phyloP scores from a whole-genome alignment of 1,284 basidiomycete genomes.

The Ganoderma multipileum region DNA sequence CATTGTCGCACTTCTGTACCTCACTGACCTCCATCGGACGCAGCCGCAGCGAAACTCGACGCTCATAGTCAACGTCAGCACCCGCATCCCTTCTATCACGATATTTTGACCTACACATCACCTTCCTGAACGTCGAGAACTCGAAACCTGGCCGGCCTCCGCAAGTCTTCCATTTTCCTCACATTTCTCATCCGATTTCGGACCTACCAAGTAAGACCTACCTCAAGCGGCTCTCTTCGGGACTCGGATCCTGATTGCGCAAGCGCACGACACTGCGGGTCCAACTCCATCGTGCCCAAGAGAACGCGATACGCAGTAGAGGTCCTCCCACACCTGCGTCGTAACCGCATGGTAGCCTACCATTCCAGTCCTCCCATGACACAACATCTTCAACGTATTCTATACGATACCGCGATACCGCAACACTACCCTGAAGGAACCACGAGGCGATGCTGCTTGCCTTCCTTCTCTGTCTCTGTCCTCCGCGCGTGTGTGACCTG shows the following conservation, averaged over 20 bases:
- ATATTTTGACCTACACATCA: background rate
- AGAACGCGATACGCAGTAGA: constrained; percentile 2
- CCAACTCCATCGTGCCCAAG: constrained; percentile 3
- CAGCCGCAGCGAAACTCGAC: background rate
- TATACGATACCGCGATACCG: constrained; percentile 3
- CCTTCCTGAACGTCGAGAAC: background rate
- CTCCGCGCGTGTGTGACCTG: constrained; percentile 6
- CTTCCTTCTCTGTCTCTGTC: constrained; percentile 6
- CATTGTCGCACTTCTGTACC: background rate
- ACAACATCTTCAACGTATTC: background rate
- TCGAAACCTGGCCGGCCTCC: background rate
- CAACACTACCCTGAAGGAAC: constrained; percentile 6
- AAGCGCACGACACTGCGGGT: background rate
- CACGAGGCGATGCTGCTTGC: constrained; percentile 15
- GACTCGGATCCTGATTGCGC: background rate
- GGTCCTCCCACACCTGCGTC: constrained; percentile 9
- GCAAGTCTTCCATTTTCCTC: background rate
- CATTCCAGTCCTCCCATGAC: constrained; percentile 1
- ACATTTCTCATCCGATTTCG: background rate
- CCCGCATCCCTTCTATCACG: background rate
- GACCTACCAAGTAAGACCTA: background rate
- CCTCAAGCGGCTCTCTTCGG: background rate
- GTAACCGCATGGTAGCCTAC: constrained; percentile 23
- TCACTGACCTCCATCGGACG: background rate
- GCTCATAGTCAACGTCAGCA: background rate